Base-by-base conservation (phyloP, 768 basidiomycete species). In the Cystofilobasidium bisporidii region DNA sequence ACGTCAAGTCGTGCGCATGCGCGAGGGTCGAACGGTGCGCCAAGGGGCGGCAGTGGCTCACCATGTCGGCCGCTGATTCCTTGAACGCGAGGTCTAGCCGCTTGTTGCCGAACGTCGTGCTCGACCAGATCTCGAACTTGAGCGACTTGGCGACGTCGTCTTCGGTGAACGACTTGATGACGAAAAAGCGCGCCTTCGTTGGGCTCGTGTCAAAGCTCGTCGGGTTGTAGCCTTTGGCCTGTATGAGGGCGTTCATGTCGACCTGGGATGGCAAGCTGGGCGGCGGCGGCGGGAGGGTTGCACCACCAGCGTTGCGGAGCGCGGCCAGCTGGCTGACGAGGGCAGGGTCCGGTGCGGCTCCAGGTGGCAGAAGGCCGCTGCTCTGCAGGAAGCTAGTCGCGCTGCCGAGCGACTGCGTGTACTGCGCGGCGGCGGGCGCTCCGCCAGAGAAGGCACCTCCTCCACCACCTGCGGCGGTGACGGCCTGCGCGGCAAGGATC, bases 71-170 rank as follows among this genome's bases (percentile, higher is more conserved):
- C 14, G 84, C 85, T n/a, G 84, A 88, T 76, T 98, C 96, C 75
- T 91, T 89, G 83, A 96, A 98, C 0, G 94, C 96, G 76, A 91
- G 90, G 76, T 99, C 94, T 20, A 99, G 84, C 41, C 96, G 82
- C 79, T 98, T 96, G 75, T 99, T 99, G 2, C 96, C 96, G 0
- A 91, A 88, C 75, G 92, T 91, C 0, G 93, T 96, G 12, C 91
- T 94, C 69, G 90, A 91, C 93, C 93, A 96, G 59, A 97, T 96
- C 77, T 94, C 63, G 53, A 48, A 63, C 63, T 63, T 72, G 73
- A 96, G 82, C 20, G 90, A 93, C 77, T 99, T 99, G 79, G 98
- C 94, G 0, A 99, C 94, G 74, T 99, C 94, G 74, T 97, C 96
- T 77, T 98, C 74, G 1, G 94, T 97, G 78, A 93, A 98, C 0